Evolutionary conservation across 1,139 yeast species (phyloP).

Genomic region (Pneumocystis carinii): DNA sequence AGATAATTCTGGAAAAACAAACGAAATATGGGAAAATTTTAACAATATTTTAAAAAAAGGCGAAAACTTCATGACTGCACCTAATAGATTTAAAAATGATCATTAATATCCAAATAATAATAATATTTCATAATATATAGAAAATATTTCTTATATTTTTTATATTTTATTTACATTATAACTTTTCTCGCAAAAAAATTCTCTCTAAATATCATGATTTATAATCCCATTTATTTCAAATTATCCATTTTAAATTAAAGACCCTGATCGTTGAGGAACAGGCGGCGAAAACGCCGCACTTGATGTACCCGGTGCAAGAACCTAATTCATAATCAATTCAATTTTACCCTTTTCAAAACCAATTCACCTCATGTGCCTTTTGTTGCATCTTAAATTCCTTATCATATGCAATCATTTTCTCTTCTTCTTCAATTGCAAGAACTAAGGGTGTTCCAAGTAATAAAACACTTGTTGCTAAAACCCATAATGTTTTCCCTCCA

Average conservation of each 20-base stretch:
- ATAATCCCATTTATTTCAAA: neutral
- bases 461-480: conserved; percentile 65
- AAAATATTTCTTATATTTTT: neutral
- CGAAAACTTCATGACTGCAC: neutral
- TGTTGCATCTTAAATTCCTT: conserved; percentile 1
- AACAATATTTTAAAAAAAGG: neutral
- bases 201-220: neutral
- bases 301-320: neutral
- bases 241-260: neutral
- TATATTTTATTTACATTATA: neutral
- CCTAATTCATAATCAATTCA: neutral
- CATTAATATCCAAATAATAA: neutral
- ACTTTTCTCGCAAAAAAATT: neutral
- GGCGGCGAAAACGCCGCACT: neutral
- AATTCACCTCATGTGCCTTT: neutral
- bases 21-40: neutral
- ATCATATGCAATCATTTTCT: conserved; percentile 71
- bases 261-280: neutral
- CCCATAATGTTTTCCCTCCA: conserved; percentile 72
- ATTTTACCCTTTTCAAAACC: neutral
- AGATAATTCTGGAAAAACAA: neutral
- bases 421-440: conserved; percentile 77
- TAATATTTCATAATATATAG: neutral
- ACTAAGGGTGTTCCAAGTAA: conserved; percentile 42
- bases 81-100: neutral